Evolutionary conservation across 495 filamentous ascomycete species (phyloP), one percentile per base, ranked within the genome.

Genomic region (Barbatosphaeria neglecta): DNA sequence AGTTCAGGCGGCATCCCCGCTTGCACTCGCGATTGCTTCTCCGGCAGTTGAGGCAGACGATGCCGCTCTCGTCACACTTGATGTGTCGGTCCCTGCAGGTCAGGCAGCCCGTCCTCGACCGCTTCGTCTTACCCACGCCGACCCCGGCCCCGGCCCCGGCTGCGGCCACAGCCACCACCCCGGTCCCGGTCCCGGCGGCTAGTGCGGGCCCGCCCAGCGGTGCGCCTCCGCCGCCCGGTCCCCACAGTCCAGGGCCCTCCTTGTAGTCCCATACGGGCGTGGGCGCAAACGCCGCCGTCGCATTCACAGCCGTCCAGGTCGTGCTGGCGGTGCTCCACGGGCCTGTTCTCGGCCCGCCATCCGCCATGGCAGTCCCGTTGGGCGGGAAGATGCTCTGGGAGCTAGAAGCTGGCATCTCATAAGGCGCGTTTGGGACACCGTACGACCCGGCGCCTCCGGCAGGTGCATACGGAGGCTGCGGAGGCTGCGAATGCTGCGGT

Each of bases 11-110:
- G 18, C 96, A 69, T 11, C 92, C 92, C 37, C 90, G 76, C 59
- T 88, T 84, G 71, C 92, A 98, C 33, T 81, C 67, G 39, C 90
- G 73, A 51, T 76, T 87, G 18, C 89, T 90, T 61, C 95, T 97
- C 19, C 75, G 76, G 64, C 92, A 98, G 55, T 98, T 98, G 50
- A 67, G 64, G 57, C 90, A 97, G 40, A 80, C 70, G 3, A 88
- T 87, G 28, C 79, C 55, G 1, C 72, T 82, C 63, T 98, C 92
- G 57, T 98, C 90, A 60, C 78, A 80, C 58, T 76, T 78, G 45
- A 78, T 64, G 48, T 78, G 74, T 7, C 84, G 70, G 57, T 86
- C 81, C 45, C 84, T 76, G 60, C 84, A 89, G 6, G 84, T 89
- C 23, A 89, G 63, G 55, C 84, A 89, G 18, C 84, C 84, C 8